These are phyloP conservation scores for Cucurbitaria berberidis DNA, from an alignment of 2,329 filamentous ascomycete genomes.

Conservation along the genomic window DNA sequence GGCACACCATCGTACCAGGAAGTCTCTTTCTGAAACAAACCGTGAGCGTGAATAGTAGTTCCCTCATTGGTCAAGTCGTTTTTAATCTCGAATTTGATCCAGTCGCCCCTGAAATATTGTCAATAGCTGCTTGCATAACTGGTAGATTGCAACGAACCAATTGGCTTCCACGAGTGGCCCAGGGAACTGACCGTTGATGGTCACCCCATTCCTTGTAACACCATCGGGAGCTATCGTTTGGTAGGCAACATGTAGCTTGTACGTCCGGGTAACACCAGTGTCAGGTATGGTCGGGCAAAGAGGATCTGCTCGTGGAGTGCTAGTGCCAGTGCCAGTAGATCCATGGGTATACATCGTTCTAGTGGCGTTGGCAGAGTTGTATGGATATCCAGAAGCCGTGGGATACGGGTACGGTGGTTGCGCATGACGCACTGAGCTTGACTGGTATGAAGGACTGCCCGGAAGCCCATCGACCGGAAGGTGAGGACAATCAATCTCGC, in stretches of 20 bases:
- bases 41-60: slow-evolving; percentile 45
- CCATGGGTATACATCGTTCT: slow-evolving; percentile 4
- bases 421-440: not conserved
- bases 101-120: slow-evolving; percentile 33
- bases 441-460: slow-evolving; percentile 9
- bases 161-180: slow-evolving; percentile 43
- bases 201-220: slow-evolving; percentile 34
- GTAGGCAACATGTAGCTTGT: slow-evolving; percentile 34
- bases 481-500: slow-evolving; percentile 33
- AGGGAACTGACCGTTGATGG: slow-evolving; percentile 41
- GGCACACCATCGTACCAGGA: slow-evolving; percentile 48
- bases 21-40: slow-evolving; percentile 41
- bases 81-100: slow-evolving; percentile 33
- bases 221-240: slow-evolving; percentile 41
- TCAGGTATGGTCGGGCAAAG: slow-evolving; percentile 38
- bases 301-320: slow-evolving; percentile 15
- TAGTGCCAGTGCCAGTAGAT: slow-evolving; percentile 7
- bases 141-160: slow-evolving; percentile 12
- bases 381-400: slow-evolving; percentile 7
- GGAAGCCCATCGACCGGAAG: slow-evolving; percentile 29
- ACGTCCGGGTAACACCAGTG: slow-evolving; percentile 41
- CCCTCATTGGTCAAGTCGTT: slow-evolving; percentile 44
- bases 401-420: slow-evolving; percentile 9
- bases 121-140: not conserved
- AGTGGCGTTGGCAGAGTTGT: slow-evolving; percentile 13